Percentiles rank a stretch among this genome's conserved stretches.
Evolutionary conservation across 2,329 filamentous ascomycete species (phyloP).

Genomic region (Cucurbitaria berberidis): DNA sequence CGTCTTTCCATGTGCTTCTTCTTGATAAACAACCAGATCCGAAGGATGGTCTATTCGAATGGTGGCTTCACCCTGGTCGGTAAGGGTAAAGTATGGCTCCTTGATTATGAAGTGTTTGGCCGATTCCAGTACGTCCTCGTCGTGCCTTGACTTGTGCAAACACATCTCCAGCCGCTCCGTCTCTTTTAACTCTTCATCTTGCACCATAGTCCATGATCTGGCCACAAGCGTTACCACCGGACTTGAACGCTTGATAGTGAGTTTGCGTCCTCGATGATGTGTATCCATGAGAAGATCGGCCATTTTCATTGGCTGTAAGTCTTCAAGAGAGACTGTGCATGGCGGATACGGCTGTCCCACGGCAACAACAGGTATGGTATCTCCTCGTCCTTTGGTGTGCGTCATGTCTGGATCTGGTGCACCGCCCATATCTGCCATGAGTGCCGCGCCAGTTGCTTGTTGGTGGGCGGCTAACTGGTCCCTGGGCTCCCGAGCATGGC

Average conservation of each 20-base stretch:
- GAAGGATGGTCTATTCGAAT: constrained; percentile 61
- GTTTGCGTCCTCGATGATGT: constrained; percentile 49
- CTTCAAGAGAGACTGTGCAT: constrained; percentile 19
- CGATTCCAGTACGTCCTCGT: constrained; percentile 43
- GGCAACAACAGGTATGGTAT: constrained; percentile 27
- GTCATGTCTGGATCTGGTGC: constrained; percentile 29
- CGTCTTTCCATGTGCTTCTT: constrained; percentile 35
- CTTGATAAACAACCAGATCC: constrained; percentile 54
- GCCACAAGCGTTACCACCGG: constrained; percentile 39
- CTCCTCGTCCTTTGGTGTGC: constrained; percentile 20
- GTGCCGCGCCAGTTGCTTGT: constrained; percentile 36
- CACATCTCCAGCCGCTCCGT: constrained; percentile 36
- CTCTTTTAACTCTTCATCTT: constrained; percentile 48
- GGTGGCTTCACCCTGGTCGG: constrained; percentile 50
- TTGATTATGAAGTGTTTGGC: constrained; percentile 56
- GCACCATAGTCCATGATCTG: constrained; percentile 41
- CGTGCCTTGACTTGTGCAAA: constrained; percentile 34
- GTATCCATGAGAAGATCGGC: constrained; percentile 48
- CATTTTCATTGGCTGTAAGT: constrained; percentile 37
- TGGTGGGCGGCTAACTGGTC: constrained; percentile 31
- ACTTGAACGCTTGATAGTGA: constrained; percentile 44
- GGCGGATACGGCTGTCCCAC: constrained; percentile 35
- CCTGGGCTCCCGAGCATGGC: constrained; percentile 23
- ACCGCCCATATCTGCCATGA: constrained; percentile 41
- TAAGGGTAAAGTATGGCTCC: constrained; percentile 60